phyloP scores from a whole-genome alignment of 2,329 filamentous ascomycete genomes.

The Paracoccidioides lutzii region DNA sequence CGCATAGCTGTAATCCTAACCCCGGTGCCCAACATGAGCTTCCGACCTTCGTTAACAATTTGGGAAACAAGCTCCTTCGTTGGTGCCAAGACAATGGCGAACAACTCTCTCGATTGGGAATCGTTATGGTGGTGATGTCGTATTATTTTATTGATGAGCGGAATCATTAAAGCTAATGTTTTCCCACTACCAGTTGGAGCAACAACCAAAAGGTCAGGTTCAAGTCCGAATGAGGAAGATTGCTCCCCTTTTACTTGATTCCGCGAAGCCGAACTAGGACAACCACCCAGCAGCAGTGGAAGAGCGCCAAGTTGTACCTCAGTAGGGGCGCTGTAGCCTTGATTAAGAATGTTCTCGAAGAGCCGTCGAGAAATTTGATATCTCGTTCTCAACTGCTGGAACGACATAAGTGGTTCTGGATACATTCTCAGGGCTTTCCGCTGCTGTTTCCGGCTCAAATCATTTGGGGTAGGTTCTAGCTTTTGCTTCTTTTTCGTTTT shows the following conservation, averaged over 20 bases:
- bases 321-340: constrained; percentile 78
- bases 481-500: constrained; percentile 43
- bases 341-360: constrained; percentile 64
- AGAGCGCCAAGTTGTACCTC: constrained; percentile 85
- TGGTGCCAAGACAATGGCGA: constrained; percentile 61
- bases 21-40: constrained; percentile 62
- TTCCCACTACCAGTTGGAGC: constrained; percentile 95
- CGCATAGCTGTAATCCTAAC: constrained; percentile 70
- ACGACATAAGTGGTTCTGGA: constrained; percentile 67
- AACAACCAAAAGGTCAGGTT: constrained; percentile 69
- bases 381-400: constrained; percentile 54
- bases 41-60: constrained; percentile 70
- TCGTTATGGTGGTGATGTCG: constrained; percentile 36
- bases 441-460: constrained; percentile 35
- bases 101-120: constrained; percentile 45
- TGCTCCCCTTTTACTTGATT: constrained; percentile 17
- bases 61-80: constrained; percentile 72
- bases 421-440: constrained; percentile 48
- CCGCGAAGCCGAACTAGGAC: constrained; percentile 29
- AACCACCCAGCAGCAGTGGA: constrained; percentile 55
- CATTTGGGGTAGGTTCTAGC: constrained; percentile 32
- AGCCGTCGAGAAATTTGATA: constrained; percentile 65
- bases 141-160: constrained; percentile 65
- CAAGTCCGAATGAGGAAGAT: constrained; percentile 11
- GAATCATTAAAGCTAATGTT: constrained; percentile 84